These are phyloP conservation scores for Fusarium sp. DNA, from an alignment of 2,329 filamentous ascomycete genomes.

Conservation along the genomic window DNA sequence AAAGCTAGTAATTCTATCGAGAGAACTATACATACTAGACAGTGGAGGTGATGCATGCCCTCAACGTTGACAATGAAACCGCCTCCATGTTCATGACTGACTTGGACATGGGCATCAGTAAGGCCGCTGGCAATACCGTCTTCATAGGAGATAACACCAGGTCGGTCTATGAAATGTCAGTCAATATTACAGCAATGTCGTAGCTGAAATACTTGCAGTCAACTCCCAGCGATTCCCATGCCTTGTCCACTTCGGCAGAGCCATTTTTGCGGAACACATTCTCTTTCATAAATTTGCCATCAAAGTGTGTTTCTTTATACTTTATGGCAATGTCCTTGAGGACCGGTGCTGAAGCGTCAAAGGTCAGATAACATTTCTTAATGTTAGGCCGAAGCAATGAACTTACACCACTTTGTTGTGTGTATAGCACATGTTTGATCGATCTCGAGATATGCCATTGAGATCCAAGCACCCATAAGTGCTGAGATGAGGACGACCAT, in stretches of 20 bases:
- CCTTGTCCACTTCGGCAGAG: slow-evolving; percentile 66
- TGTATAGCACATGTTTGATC: slow-evolving; percentile 46
- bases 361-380: not conserved
- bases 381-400: accelerated
- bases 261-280: slow-evolving; percentile 64
- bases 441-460: slow-evolving; percentile 38
- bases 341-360: slow-evolving; percentile 48
- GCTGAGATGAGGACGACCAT: slow-evolving; percentile 33
- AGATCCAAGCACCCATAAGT: slow-evolving; percentile 38
- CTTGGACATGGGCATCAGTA: slow-evolving; percentile 66
- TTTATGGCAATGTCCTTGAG: slow-evolving; percentile 51
- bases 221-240: slow-evolving; percentile 61
- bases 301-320: slow-evolving; percentile 58
- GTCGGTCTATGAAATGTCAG: slow-evolving; percentile 53
- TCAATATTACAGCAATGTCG: accelerated
- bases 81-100: slow-evolving; percentile 66
- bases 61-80: slow-evolving; percentile 70
- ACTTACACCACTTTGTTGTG: slow-evolving; percentile 56
- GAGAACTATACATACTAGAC: slow-evolving; percentile 57
- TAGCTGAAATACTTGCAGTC: slow-evolving; percentile 56
- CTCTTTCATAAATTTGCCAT: slow-evolving; percentile 68
- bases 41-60: slow-evolving; percentile 69
- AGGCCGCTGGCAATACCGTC: slow-evolving; percentile 65
- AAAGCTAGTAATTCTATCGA: accelerated
- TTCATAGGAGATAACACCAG: slow-evolving; percentile 61